Conservation (phyloP, 371 early-diverging fungal species). For the Coelomomyces lativittatus region DNA sequence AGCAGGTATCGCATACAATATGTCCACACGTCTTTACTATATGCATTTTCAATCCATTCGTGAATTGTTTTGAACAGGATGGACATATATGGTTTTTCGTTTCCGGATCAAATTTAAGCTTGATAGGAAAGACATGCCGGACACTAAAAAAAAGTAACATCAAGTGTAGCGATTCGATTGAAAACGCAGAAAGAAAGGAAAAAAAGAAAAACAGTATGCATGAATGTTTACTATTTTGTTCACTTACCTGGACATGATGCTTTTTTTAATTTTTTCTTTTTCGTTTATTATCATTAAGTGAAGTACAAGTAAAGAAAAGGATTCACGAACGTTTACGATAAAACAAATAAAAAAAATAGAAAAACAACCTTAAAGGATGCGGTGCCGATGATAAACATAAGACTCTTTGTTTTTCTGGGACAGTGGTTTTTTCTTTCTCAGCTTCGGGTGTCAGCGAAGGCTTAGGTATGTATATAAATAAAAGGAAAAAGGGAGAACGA, state of each 20-base stretch:
- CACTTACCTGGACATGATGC: background rate
- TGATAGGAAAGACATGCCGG: slow-evolving; percentile 33
- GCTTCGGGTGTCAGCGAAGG: too few relatives aligned
- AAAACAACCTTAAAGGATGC: too few relatives aligned
- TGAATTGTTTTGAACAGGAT: slow-evolving; percentile 59
- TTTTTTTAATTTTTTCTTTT: background rate
- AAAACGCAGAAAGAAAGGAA: background rate
- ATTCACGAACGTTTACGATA: too few relatives aligned
- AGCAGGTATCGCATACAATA: slow-evolving; percentile 60
- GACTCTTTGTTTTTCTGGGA: too few relatives aligned
- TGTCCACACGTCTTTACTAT: slow-evolving; percentile 72
- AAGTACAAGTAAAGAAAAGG: too few relatives aligned
- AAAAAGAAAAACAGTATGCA: slow-evolving; percentile 6
- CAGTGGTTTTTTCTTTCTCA: too few relatives aligned
- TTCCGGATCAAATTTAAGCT: slow-evolving; percentile 34
- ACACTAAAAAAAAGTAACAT: slow-evolving; percentile 16
- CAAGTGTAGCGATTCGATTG: background rate
- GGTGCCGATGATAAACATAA: too few relatives aligned
- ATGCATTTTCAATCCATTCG: slow-evolving; percentile 51
- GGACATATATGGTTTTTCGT: slow-evolving; percentile 45
- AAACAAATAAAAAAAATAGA: too few relatives aligned
- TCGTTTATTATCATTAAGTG: too few relatives aligned
- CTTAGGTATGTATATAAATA: too few relatives aligned
- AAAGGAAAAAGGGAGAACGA: too few relatives aligned
- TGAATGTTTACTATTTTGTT: background rate